These are phyloP conservation scores for Claviceps humidiphila DNA, from an alignment of 2,329 filamentous ascomycete genomes.

Conservation along the genomic window DNA sequence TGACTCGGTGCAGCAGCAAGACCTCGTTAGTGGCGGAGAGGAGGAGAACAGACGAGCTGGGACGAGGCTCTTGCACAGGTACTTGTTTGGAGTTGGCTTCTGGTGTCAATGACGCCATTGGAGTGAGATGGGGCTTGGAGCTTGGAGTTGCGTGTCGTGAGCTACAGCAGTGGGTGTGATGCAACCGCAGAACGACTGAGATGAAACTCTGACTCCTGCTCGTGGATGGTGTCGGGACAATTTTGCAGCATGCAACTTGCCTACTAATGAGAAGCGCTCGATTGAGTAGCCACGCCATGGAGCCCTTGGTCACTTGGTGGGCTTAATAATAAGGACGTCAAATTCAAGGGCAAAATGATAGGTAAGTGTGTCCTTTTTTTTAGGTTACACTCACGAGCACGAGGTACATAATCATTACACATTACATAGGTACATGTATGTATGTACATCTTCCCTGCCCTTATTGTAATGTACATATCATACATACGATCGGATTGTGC, in stretches of 20 bases:
- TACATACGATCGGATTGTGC: too few species aligned
- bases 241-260: constrained; percentile 1
- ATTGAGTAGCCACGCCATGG: constrained; percentile 5
- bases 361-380: too few species aligned
- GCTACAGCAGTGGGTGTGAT: neutral
- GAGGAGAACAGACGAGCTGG: constrained; percentile 67
- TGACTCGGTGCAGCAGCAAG: constrained; percentile 73
- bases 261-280: neutral
- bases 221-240: neutral
- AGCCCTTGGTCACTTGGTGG: too few species aligned
- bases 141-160: neutral
- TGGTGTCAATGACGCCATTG: constrained; percentile 6
- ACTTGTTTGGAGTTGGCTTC: constrained; percentile 8
- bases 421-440: too few species aligned
- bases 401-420: too few species aligned
- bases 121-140: neutral
- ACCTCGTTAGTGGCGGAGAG: constrained; percentile 80
- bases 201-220: neutral
- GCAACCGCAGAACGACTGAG: neutral
- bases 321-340: too few species aligned
- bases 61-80: constrained; percentile 33
- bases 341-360: too few species aligned
- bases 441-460: too few species aligned
- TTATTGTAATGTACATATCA: too few species aligned
- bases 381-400: too few species aligned